These are phyloP conservation scores for Mortierella sp. DNA, from an alignment of 371 early-diverging fungal species.

Conservation along the genomic window DNA sequence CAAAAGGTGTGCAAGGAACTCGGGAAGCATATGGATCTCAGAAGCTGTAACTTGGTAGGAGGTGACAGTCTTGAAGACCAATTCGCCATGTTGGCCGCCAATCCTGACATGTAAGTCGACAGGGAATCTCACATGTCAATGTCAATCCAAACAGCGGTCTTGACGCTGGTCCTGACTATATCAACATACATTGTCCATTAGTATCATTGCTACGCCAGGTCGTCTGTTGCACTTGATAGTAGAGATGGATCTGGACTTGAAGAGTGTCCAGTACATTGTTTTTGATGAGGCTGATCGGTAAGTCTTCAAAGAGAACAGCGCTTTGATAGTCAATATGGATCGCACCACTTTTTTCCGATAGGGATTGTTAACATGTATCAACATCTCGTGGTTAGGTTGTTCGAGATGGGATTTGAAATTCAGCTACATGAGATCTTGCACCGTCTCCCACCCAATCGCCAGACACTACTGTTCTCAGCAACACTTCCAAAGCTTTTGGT, in stretches of 20 bases:
- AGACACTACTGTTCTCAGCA: conserved; percentile 95
- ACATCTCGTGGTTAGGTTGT: conserved; percentile 62
- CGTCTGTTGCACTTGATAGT: conserved; percentile 96
- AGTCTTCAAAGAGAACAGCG: background rate
- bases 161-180: background rate
- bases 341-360: background rate
- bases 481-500: conserved; percentile 92
- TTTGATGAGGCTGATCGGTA: conserved; percentile 99
- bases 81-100: conserved; percentile 87
- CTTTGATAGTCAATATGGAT: background rate
- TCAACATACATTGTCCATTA: conserved; percentile 12
- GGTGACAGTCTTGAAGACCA: conserved; percentile 96
- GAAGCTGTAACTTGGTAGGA: conserved; percentile 93
- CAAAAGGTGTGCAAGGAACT: conserved; percentile 91
- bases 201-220: conserved; percentile 97
- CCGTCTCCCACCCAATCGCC: conserved; percentile 85
- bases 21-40: conserved; percentile 90
- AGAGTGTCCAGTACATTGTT: conserved; percentile 94
- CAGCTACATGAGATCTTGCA: conserved; percentile 92
- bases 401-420: conserved; percentile 98
- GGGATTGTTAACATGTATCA: background rate
- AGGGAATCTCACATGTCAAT: no score
- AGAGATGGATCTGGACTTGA: conserved; percentile 91
- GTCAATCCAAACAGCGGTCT: background rate
- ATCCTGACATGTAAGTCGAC: conserved; percentile 87